Percentiles rank a stretch among this genome's conserved stretches.
phyloP scores from a whole-genome alignment of 1,139 yeast species.

The Debaryomycetaceae sp. region DNA sequence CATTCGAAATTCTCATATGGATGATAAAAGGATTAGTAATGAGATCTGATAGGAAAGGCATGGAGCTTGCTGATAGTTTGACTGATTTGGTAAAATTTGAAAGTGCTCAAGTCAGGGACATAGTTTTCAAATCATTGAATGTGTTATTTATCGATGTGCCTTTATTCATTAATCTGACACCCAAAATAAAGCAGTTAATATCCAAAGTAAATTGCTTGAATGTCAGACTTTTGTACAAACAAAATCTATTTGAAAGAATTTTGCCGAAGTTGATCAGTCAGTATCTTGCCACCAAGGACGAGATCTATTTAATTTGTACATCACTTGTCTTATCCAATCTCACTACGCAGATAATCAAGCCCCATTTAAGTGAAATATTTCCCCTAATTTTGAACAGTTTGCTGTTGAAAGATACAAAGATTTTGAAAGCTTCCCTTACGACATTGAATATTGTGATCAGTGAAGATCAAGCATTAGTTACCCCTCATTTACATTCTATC shows the following conservation, averaged over 20 bases:
- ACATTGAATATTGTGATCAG: conserved; percentile 52
- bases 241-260: conserved; percentile 61
- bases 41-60: conserved; percentile 50
- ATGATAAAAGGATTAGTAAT: conserved; percentile 65
- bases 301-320: conserved; percentile 58
- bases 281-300: conserved; percentile 17
- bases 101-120: conserved; percentile 14
- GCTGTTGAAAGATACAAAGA: conserved; percentile 38
- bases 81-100: conserved; percentile 43
- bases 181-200: conserved; percentile 29
- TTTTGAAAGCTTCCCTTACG: conserved; percentile 59
- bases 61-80: conserved; percentile 34
- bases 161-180: conserved; percentile 43
- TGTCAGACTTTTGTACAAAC: conserved; percentile 70
- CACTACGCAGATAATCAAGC: conserved; percentile 55
- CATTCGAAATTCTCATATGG: conserved; percentile 64
- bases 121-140: conserved; percentile 56
- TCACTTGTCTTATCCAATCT: conserved; percentile 66
- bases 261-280: conserved; percentile 45
- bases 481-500: conserved; percentile 52
- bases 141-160: conserved; percentile 65
- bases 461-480: conserved; percentile 47
- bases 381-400: conserved; percentile 73
- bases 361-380: conserved; percentile 59
- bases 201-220: conserved; percentile 53